These are phyloP conservation scores for Canna indica DNA, from an alignment of 176 grass and related monocot species.

Conservation along the genomic window DNA sequence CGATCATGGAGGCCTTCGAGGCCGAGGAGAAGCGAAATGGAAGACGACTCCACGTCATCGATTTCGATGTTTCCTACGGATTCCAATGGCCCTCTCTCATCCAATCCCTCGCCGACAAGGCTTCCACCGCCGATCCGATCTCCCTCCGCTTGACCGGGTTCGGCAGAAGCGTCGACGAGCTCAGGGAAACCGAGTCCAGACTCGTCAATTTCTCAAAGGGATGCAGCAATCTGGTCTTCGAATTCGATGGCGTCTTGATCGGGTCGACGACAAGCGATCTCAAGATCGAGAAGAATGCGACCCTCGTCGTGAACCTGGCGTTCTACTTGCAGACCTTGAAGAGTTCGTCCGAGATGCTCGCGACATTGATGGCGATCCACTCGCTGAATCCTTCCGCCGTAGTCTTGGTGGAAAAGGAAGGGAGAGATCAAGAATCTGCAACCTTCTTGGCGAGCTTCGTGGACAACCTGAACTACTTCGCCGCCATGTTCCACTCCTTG, in stretches of 20 bases:
- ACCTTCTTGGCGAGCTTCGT: conserved; percentile 39
- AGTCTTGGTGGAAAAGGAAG: conserved; percentile 44
- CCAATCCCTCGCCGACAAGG: conserved; percentile 57
- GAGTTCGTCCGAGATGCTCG: conserved; percentile 22
- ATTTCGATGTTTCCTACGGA: conserved; percentile 69
- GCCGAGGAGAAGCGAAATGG: conserved; percentile 20
- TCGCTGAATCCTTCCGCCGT: conserved; percentile 50
- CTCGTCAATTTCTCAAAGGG: conserved; percentile 43
- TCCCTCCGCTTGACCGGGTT: conserved; percentile 58
- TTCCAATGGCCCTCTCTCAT: conserved; percentile 95
- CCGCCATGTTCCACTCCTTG: conserved; percentile 66
- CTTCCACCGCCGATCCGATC: conserved; percentile 17
- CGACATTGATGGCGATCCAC: conserved; percentile 29
- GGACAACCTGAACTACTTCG: conserved; percentile 45
- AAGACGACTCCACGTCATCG: conserved; percentile 47
- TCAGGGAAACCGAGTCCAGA: conserved; percentile 43
- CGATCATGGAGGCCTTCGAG: conserved; percentile 76
- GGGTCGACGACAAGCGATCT: conserved; percentile 6
- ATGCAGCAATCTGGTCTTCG: conserved; percentile 43
- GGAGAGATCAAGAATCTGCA: neutral
- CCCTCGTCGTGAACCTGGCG: conserved; percentile 61
- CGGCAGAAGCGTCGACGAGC: conserved; percentile 36
- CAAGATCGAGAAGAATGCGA: conserved; percentile 27
- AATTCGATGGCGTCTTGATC: conserved; percentile 49
- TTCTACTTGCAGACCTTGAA: conserved; percentile 31